Conservation (phyloP, 768 basidiomycete species). For the Coprinellus micaceus region DNA sequence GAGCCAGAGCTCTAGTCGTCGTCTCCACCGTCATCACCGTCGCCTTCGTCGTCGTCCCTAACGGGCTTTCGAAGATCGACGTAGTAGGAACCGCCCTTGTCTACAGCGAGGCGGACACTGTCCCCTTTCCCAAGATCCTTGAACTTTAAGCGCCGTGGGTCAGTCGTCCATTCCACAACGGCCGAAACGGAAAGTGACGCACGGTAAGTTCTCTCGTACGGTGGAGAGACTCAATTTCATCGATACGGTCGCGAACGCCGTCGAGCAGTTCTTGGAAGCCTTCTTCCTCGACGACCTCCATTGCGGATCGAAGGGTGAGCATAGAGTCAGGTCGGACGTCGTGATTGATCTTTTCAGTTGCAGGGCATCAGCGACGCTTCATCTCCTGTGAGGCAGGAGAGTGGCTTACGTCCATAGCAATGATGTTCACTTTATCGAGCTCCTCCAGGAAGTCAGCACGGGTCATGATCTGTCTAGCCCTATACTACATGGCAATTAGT, state of each 20-base stretch:
- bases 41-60: slow-evolving; percentile 9
- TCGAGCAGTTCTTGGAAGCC: slow-evolving; percentile 79
- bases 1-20: no score
- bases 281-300: slow-evolving; percentile 65
- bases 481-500: slow-evolving; percentile 43
- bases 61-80: slow-evolving; percentile 19
- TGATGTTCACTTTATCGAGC: slow-evolving; percentile 67
- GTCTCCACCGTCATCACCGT: slow-evolving; percentile 1
- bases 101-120: slow-evolving; percentile 49
- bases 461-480: slow-evolving; percentile 79
- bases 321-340: slow-evolving; percentile 79
- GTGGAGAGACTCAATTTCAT: slow-evolving; percentile 84
- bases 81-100: slow-evolving; percentile 48
- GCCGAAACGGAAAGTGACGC: slow-evolving; percentile 18
- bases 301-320: slow-evolving; percentile 69
- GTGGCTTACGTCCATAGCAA: slow-evolving; percentile 68
- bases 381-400: not conserved
- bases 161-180: not conserved
- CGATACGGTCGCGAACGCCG: slow-evolving; percentile 69
- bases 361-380: no score
- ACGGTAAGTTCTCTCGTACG: slow-evolving; percentile 76
- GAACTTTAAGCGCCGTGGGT: slow-evolving; percentile 30
- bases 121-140: slow-evolving; percentile 48
- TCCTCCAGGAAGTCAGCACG: slow-evolving; percentile 78
- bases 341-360: slow-evolving; percentile 53